These are phyloP conservation scores for Rossbeevera mucosa DNA, from an alignment of 768 basidiomycete species.

Conservation along the genomic window DNA sequence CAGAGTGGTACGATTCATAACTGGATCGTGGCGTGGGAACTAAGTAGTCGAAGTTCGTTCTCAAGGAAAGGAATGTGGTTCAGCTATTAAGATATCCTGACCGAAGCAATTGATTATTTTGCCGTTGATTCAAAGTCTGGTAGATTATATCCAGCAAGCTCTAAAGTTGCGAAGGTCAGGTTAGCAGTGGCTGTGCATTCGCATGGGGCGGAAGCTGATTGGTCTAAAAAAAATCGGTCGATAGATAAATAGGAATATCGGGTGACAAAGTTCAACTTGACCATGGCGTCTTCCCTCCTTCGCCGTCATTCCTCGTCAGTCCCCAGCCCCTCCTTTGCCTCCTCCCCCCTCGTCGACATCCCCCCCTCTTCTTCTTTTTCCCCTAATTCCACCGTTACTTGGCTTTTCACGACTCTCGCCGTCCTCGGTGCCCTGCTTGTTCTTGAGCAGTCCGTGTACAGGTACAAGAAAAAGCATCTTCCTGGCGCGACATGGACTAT, in stretches of 20 bases:
- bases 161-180: too few relatives aligned
- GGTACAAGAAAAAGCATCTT: conserved; percentile 82
- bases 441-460: conserved; percentile 85
- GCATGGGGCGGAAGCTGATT: not conserved
- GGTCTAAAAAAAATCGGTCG: not conserved
- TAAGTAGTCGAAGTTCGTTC: too few relatives aligned
- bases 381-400: conserved; percentile 30
- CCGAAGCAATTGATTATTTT: too few relatives aligned
- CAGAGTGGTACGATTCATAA: too few relatives aligned
- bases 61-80: too few relatives aligned
- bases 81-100: too few relatives aligned
- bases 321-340: conserved; percentile 42
- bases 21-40: too few relatives aligned
- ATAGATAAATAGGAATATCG: not conserved
- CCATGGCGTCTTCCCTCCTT: conserved; percentile 33
- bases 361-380: conserved; percentile 47
- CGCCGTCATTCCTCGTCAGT: conserved; percentile 32
- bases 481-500: conserved; percentile 92
- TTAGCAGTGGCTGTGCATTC: conserved; percentile 13
- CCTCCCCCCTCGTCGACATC: conserved; percentile 37
- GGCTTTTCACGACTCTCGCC: conserved; percentile 67
- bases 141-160: too few relatives aligned
- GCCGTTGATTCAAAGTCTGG: too few relatives aligned
- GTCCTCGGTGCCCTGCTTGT: conserved; percentile 71
- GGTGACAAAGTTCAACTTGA: not conserved